Evolutionary conservation across 805 yeast species (phyloP).

Genomic region (Barnettozyma wickerhamii): DNA sequence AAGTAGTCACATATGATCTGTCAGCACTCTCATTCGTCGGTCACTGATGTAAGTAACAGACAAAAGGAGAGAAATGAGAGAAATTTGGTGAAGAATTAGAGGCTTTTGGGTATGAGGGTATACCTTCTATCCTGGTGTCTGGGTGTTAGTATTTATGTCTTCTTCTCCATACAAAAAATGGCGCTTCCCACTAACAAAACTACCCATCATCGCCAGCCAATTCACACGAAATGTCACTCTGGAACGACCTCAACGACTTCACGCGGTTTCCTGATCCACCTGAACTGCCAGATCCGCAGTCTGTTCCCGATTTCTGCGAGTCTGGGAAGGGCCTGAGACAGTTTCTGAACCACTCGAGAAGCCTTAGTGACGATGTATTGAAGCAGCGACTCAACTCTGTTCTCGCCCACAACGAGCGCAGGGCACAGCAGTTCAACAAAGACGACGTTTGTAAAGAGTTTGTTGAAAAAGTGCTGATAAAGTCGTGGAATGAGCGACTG

Average conservation of each 20-base stretch:
- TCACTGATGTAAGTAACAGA: no score
- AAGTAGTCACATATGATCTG: no score
- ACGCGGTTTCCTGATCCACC: constrained; percentile 26
- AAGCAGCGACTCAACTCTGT: constrained; percentile 39
- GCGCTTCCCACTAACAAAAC: not conserved
- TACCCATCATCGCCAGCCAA: no score
- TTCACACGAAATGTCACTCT: constrained; percentile 18
- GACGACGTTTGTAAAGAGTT: constrained; percentile 32
- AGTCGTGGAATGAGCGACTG: constrained; percentile 43
- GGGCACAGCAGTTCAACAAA: constrained; percentile 9
- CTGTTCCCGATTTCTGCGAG: constrained; percentile 28
- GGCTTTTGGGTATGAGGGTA: no score
- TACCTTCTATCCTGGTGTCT: no score
- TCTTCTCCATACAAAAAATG: no score
- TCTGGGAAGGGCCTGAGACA: constrained; percentile 31
- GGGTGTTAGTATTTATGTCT: no score
- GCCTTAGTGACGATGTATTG: constrained; percentile 42
- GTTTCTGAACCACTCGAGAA: constrained; percentile 34
- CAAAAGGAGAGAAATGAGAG: no score
- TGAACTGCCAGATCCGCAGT: constrained; percentile 6
- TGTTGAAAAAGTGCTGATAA: constrained; percentile 33
- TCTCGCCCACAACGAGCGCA: constrained; percentile 23
- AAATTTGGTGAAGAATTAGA: no score
- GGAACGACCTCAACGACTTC: constrained; percentile 18
- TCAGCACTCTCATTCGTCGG: no score